Evolutionary conservation across 257 asterid species (phyloP).

Genomic region (Paulownia fortunei): DNA sequence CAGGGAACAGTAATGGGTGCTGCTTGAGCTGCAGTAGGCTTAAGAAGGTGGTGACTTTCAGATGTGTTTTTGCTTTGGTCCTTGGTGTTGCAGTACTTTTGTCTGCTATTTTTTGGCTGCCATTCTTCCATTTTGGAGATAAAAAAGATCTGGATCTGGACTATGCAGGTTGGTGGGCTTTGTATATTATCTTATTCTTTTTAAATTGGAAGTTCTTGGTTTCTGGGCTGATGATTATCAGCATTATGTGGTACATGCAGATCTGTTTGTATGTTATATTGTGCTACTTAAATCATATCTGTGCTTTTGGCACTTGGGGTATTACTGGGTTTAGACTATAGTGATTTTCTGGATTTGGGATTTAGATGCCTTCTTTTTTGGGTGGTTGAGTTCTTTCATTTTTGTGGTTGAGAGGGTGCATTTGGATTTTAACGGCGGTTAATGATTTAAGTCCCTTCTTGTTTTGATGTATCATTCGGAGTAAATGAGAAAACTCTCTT

Average conservation of each 20-base stretch:
- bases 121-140: conserved; percentile 61
- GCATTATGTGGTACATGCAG: conserved; percentile 33
- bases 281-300: neutral
- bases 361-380: neutral
- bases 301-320: neutral
- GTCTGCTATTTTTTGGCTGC: conserved; percentile 81
- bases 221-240: neutral
- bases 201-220: too few species aligned
- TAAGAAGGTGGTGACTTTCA: conserved; percentile 52
- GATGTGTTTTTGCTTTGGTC: conserved; percentile 67
- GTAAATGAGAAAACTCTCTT: neutral
- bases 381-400: conserved; percentile 14
- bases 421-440: neutral
- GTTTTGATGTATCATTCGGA: neutral
- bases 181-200: neutral
- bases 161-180: conserved; percentile 51
- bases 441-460: conserved; percentile 14
- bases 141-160: conserved; percentile 83
- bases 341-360: conserved; percentile 6
- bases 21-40: conserved; percentile 53
- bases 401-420: conserved; percentile 17
- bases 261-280: conserved; percentile 18
- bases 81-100: conserved; percentile 71
- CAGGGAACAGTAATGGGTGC: conserved; percentile 40
- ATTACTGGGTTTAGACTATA: neutral